A percentile compares a stretch with the other conserved stretches of the same genome.
Conservation (phyloP, 2,329 filamentous ascomycete genomes). For the Sarocladium brachiariae region DNA sequence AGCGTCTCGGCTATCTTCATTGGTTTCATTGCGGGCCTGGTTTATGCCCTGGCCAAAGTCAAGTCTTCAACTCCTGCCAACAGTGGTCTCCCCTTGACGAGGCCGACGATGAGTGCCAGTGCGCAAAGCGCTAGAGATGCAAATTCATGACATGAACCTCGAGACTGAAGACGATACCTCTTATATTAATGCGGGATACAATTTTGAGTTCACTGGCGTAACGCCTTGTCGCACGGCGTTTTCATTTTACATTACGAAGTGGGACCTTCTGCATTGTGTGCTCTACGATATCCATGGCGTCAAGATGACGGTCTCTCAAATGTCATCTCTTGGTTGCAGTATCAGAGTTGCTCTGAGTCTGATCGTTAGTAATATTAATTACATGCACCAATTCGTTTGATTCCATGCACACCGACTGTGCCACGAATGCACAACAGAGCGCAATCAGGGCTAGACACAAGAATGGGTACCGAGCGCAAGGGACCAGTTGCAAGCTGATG, state of each 20-base stretch:
- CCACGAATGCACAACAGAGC: too few relatives aligned
- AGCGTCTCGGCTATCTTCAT: slow-evolving; percentile 79
- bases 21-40: slow-evolving; percentile 79
- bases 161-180: neutral
- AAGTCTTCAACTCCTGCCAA: slow-evolving; percentile 62
- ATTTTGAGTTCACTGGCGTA: neutral
- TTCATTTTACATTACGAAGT: neutral
- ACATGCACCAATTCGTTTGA: too few relatives aligned
- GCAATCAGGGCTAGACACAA: too few relatives aligned
- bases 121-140: slow-evolving; percentile 84
- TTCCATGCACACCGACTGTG: too few relatives aligned
- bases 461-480: too few relatives aligned
- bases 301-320: too few relatives aligned
- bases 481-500: too few relatives aligned
- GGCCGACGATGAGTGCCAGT: slow-evolving; percentile 74
- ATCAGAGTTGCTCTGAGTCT: too few relatives aligned
- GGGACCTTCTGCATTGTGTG: neutral
- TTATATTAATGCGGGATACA: neutral
- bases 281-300: too few relatives aligned
- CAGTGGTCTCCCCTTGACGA: slow-evolving; percentile 60
- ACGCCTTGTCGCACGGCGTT: neutral
- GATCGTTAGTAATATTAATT: too few relatives aligned
- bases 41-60: slow-evolving; percentile 51
- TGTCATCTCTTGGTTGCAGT: too few relatives aligned
- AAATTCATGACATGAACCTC: neutral